phyloP scores from a whole-genome alignment of 75 land plant species.

The Pinus albicaulis region DNA sequence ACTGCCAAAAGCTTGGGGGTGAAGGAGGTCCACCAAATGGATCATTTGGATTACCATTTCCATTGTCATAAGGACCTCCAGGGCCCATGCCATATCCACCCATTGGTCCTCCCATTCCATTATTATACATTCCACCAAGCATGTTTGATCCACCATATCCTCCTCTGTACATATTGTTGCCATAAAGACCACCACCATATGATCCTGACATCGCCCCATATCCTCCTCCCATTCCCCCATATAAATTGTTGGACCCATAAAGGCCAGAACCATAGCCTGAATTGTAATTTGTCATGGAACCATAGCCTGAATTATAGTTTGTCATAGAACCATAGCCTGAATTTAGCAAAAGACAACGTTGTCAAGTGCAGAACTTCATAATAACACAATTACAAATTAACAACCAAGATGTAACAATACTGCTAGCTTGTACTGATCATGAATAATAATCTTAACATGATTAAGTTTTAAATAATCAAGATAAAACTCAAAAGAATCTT shows the following conservation, averaged over 20 bases:
- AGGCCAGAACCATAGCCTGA: constrained; percentile 41
- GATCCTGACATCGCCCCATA: constrained; percentile 20
- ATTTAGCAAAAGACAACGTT: background rate
- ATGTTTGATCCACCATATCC: constrained; percentile 20
- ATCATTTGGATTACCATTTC: constrained; percentile 47
- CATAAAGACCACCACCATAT: constrained; percentile 28
- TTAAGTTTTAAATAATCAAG: background rate
- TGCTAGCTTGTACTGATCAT: background rate
- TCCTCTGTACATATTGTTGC: constrained; percentile 41
- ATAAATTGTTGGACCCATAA: constrained; percentile 24
- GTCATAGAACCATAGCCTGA: constrained; percentile 44
- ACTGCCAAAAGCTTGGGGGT: constrained; percentile 72
- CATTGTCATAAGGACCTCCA: constrained; percentile 26
- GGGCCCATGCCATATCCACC: constrained; percentile 37
- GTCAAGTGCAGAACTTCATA: background rate
- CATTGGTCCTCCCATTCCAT: constrained; percentile 52
- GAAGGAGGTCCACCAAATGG: constrained; percentile 53
- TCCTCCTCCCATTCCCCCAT: constrained; percentile 28
- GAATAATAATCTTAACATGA: background rate
- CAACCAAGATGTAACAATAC: background rate
- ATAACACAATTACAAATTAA: background rate
- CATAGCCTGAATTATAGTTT: constrained; percentile 47
- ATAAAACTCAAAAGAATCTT: background rate
- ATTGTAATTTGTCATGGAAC: constrained; percentile 31
- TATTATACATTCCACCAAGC: constrained; percentile 40